Evolutionary conservation across 1,284 basidiomycete species (phyloP).

Genomic region (Somion occarium): DNA sequence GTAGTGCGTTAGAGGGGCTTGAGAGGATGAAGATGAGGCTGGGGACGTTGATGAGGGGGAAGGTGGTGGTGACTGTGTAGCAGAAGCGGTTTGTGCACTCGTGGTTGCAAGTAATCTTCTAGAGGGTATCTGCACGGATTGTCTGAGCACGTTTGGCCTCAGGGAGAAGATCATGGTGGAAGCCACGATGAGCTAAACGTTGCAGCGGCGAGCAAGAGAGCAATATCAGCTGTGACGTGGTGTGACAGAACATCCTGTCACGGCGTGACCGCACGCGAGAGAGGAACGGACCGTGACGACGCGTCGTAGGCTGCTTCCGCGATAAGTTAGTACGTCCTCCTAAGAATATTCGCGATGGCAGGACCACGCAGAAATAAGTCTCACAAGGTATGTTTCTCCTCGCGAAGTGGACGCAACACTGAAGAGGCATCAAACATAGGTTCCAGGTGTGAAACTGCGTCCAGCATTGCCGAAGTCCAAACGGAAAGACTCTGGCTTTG

Average conservation of each 20-base stretch:
- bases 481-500: slow-evolving; percentile 19
- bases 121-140: not conserved
- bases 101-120: not conserved
- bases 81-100: not conserved
- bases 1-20: slow-evolving; percentile 59
- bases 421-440: slow-evolving; percentile 33
- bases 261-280: not conserved
- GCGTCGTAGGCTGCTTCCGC: not conserved
- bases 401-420: not conserved
- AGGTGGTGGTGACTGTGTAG: not conserved
- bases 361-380: slow-evolving; percentile 33
- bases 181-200: not conserved
- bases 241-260: not conserved
- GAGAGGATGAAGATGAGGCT: not conserved
- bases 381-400: slow-evolving; percentile 33
- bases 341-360: not conserved
- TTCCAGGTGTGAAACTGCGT: slow-evolving; percentile 72
- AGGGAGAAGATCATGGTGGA: not conserved
- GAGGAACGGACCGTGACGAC: not conserved
- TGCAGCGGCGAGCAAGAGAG: not conserved
- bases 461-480: slow-evolving; percentile 40
- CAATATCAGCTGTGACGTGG: not conserved
- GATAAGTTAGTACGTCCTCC: not conserved
- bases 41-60: slow-evolving; percentile 24
- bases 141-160: not conserved